Percentiles rank a stretch among this genome's conserved stretches.
phyloP scores from a whole-genome alignment of 2,329 filamentous ascomycete species.

The Monosporascus sp. region DNA sequence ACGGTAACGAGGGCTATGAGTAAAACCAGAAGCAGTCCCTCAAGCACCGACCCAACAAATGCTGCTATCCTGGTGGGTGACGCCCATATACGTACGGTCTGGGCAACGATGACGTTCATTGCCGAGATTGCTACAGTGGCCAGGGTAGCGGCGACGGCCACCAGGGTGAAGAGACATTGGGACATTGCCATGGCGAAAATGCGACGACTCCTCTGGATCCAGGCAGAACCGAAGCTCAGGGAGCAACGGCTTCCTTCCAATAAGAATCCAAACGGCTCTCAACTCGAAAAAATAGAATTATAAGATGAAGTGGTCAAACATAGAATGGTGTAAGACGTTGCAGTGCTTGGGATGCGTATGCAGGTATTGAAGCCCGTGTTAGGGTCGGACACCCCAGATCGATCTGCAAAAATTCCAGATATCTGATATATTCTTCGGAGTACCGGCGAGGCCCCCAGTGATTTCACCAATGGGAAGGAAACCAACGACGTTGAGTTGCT shows the following conservation, averaged over 20 bases:
- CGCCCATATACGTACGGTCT: conserved; percentile 23
- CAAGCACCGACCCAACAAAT: conserved; percentile 32
- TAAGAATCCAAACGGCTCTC: not conserved
- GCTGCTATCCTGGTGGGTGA: conserved; percentile 31
- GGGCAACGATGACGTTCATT: conserved; percentile 36
- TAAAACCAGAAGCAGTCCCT: conserved; percentile 32
- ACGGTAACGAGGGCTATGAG: conserved; percentile 28
- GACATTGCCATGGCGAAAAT: conserved; percentile 29
- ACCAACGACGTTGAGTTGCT: not conserved
- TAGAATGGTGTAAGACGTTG: not conserved
- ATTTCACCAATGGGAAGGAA: not conserved
- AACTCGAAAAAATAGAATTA: not conserved
- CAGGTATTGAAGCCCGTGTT: not conserved
- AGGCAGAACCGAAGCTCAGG: not conserved
- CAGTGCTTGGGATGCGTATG: not conserved
- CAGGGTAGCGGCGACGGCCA: conserved; percentile 33
- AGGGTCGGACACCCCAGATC: not conserved
- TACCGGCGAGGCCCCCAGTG: not conserved
- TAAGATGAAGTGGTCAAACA: not conserved
- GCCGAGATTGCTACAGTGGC: conserved; percentile 35
- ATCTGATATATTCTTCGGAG: not conserved
- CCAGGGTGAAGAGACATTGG: conserved; percentile 27
- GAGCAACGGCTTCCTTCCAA: not conserved
- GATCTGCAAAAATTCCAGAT: not conserved
- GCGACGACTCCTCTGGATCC: not conserved